A percentile compares a stretch with the other conserved stretches of the same genome.
Evolutionary conservation across 306 rosid species (phyloP).

Genomic region (Cajanus cajan): DNA sequence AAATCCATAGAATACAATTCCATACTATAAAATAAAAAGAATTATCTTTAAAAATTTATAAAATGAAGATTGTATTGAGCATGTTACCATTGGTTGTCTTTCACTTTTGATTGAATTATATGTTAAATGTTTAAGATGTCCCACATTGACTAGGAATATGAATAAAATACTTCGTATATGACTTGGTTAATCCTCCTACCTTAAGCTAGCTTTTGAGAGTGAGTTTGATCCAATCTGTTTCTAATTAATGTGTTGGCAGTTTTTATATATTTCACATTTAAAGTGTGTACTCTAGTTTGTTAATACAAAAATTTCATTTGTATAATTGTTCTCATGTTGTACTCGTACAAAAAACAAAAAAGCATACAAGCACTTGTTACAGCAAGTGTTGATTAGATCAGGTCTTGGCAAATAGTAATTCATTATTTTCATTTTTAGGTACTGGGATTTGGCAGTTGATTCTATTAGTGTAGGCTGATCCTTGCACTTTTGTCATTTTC

Average conservation of each 20-base stretch:
- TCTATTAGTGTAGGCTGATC: constrained; percentile 4
- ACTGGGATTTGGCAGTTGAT: neutral
- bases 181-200: too few species aligned
- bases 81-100: neutral
- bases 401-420: neutral
- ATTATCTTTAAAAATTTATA: neutral
- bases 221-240: neutral
- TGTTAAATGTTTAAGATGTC: neutral
- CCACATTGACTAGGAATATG: neutral
- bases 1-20: neutral
- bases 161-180: neutral
- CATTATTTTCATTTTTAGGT: neutral
- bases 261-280: neutral
- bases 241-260: neutral
- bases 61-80: neutral
- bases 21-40: neutral
- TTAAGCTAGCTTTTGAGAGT: neutral
- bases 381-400: neutral
- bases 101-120: neutral
- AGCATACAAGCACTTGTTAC: neutral
- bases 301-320: neutral
- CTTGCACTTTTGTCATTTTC: neutral
- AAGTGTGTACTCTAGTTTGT: neutral
- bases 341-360: neutral
- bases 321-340: neutral